Evolutionary conservation across 2,329 filamentous ascomycete species (phyloP), one percentile per base, ranked within the genome.

Genomic region (Diaporthe caulivora): DNA sequence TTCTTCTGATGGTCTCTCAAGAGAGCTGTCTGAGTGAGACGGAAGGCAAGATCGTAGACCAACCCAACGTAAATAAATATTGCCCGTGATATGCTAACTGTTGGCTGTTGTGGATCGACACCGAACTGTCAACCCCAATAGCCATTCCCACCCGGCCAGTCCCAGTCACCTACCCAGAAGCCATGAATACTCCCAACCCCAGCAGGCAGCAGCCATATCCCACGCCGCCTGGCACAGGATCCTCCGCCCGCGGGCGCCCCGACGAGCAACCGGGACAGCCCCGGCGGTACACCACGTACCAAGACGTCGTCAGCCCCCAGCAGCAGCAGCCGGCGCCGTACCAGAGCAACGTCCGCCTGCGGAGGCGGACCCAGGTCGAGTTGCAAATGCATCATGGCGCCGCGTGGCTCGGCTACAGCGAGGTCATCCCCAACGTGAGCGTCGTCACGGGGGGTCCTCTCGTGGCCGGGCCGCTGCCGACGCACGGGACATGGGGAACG

Each of bases 371-470:
- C 11, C 58, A 74, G 54, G 15, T 10, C 17, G 72, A 71, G 51
- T 24, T 74, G 11, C 34, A 53, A 21, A 55, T 74, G 62, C n/a
- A 57, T 15, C 60, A 64, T 6, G 72, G 53, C 26, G 55, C 68
- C 62, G 24, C 34, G 26, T 71, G 55, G 65, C 40, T 55, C 29
- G 68, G 70, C 8, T 70, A 64, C n/a, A 17, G 60, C 7, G 55
- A 54, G n/a, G 55, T 64, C 21, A 42, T 73, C 17, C 72, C 72
- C 29, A 73, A 72, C n/a, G 37, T 57, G 15, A 68, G 64, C 11
- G 44, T 72, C 24, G 62, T 64, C 3, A 74, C 54, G 2, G 54
- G 62, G 17, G 34, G 18, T n/a, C 60, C 69, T 34, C 40, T 74
- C 15, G 62, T 69, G 17, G 26, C 5, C 15, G n/a, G 34, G 34